Conservation (phyloP, 257 asterid genomes). For the Solanum corneliomulleri region DNA sequence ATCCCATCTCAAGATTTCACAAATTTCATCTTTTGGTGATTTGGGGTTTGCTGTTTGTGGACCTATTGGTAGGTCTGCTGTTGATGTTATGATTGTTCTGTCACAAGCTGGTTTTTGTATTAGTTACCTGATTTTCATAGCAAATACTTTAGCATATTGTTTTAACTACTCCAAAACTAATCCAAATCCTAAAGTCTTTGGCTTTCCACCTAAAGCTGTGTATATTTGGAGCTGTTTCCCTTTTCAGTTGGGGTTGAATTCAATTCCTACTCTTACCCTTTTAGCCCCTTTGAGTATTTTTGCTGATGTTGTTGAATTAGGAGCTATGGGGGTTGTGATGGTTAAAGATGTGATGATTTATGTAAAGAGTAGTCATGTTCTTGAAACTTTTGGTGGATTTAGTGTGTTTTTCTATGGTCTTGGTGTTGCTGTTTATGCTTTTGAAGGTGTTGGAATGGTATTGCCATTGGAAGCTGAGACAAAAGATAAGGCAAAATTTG, state of each 20-base stretch:
- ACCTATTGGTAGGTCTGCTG: neutral
- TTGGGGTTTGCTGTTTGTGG: constrained; percentile 3
- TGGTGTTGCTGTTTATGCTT: neutral
- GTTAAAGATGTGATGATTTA: neutral
- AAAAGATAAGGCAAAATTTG: neutral
- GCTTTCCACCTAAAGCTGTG: neutral
- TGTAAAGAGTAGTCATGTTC: neutral
- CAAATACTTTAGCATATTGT: neutral
- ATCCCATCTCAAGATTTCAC: neutral
- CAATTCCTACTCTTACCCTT: neutral
- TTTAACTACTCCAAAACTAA: neutral
- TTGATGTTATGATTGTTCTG: neutral
- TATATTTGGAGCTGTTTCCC: neutral
- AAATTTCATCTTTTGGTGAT: neutral
- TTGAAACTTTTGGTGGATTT: neutral
- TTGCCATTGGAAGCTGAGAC: neutral
- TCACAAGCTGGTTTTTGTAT: constrained; percentile 10
- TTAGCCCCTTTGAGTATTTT: constrained; percentile 1
- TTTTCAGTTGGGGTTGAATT: neutral
- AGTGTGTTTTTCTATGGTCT: neutral
- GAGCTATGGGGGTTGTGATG: neutral
- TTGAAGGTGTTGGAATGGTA: neutral
- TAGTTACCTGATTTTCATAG: constrained; percentile 2
- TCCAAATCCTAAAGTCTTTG: neutral
- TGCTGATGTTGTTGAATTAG: neutral